Percentiles rank a stretch among this genome's conserved stretches.
Evolutionary conservation across 176 grass and related monocot species (phyloP).

Genomic region (Hordeum marinum): DNA sequence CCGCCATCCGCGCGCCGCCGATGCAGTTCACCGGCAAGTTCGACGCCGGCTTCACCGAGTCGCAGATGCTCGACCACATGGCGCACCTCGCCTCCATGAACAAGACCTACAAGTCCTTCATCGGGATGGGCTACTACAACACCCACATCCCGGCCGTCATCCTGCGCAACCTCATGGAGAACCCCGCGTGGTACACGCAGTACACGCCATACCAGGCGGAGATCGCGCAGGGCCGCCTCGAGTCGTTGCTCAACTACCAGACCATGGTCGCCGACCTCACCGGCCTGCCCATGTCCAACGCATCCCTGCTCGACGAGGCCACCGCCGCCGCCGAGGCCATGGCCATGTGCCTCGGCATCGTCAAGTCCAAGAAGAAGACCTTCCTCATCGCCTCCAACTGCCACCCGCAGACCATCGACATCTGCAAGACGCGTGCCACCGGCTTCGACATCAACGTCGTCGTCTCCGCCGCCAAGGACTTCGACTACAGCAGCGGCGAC

Average conservation of each 20-base stretch:
- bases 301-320: slow-evolving; percentile 95
- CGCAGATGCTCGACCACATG: slow-evolving; percentile 93
- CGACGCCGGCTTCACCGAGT: slow-evolving; percentile 77
- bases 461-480: slow-evolving; percentile 65
- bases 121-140: slow-evolving; percentile 97
- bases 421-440: slow-evolving; percentile 77
- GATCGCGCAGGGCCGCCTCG: slow-evolving; percentile 96
- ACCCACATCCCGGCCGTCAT: slow-evolving; percentile 79
- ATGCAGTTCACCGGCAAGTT: slow-evolving; percentile 58
- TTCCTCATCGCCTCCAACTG: slow-evolving; percentile 92
- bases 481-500: slow-evolving; percentile 76
- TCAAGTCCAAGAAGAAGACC: slow-evolving; percentile 78
- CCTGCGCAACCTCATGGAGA: slow-evolving; percentile 97
- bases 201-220: slow-evolving; percentile 99
- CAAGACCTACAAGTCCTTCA: slow-evolving; percentile 85
- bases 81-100: slow-evolving; percentile 64
- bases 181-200: slow-evolving; percentile 98
- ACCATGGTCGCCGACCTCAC: slow-evolving; percentile 95
- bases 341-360: slow-evolving; percentile 95
- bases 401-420: slow-evolving; percentile 90
- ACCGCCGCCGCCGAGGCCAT: slow-evolving; percentile 99
- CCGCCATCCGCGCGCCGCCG: slow-evolving; percentile 56
- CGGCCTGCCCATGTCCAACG: slow-evolving; percentile 94
- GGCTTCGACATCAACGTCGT: slow-evolving; percentile 81
- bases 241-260: slow-evolving; percentile 97